Base-by-base conservation (phyloP, 1,139 yeast species). In the Tardiomyces blankii region DNA sequence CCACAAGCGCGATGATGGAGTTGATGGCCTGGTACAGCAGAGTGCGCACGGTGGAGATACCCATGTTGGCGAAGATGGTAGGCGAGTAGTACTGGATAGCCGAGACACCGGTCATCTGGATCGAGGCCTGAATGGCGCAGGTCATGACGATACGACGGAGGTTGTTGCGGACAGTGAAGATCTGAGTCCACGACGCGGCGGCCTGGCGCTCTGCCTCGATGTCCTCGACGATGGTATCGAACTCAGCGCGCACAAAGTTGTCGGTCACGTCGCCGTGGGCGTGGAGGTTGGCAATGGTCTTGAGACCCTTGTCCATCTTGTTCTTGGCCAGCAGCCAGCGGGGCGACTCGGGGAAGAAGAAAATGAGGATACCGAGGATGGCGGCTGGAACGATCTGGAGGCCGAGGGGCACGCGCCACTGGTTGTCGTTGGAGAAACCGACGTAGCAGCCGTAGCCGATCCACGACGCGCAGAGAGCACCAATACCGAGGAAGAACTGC, bases 271-370 rank as follows among this genome's bases (percentile, higher is more conserved):
- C 52, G 35, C 35, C 35, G 9, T 14, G 6, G 35, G 16, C 35
- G 19, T 56, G 54, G 32, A 54, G 43, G 1, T 48, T 65, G 58
- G 70, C 74, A 80, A 81, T 78, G 13, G 76, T 76, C 16, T 63
- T 59, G 61, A 67, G 75, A 3, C 70, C 79, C 60, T 75, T 74
- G 7, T 55, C 57, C 12, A 42, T 33, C 28, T 42, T 45, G 44
- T 68, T 67, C 60, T 75, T 75, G 55, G 72, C 72, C 39, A 73
- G 73, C 51, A 78, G 69, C 83, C 83, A 81, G 60, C 81, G 75
- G 30, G 88, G 87, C 7, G 85, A 77, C 60, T 81, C 88, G 13
- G 82, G 87, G 50, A 80, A 65, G 51, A 74, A 64, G 56, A 74
- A 64, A 60, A 75, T 21, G 25, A 21, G 25, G 25, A 21, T 21